Percentiles rank a stretch among this genome's conserved stretches.
Conservation (phyloP, 306 rosid genomes). For the Amphicarpaea edgeworthii region DNA sequence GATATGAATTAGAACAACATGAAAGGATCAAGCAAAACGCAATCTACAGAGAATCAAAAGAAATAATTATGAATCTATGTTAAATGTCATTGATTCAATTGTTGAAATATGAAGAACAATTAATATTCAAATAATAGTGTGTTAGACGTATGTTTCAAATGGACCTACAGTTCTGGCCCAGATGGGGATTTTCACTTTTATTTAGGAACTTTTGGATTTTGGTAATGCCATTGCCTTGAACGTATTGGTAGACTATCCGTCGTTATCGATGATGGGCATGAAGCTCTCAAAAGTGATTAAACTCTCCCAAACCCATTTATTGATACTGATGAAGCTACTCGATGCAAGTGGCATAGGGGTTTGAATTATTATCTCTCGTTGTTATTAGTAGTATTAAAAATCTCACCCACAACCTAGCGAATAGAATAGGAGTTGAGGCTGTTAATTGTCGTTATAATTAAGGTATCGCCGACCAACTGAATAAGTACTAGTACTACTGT, state of each 20-base stretch:
- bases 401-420: not conserved
- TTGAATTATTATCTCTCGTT: not conserved
- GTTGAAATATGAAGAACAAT: not conserved
- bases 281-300: constrained; percentile 13
- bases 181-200: not conserved
- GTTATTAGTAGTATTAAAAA: not conserved
- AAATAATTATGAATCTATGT: not conserved
- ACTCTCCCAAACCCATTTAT: not conserved
- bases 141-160: not conserved
- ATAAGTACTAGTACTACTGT: no score
- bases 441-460: constrained; percentile 25
- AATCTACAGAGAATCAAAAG: not conserved
- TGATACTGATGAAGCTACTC: not conserved
- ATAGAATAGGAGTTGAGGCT: not conserved
- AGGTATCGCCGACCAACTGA: no score
- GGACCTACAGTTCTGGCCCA: not conserved
- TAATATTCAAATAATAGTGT: not conserved
- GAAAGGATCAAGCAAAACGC: not conserved
- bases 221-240: not conserved
- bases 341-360: not conserved
- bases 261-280: not conserved
- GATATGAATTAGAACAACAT: not conserved
- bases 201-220: not conserved
- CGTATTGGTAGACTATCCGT: no score
- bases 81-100: not conserved